These are phyloP conservation scores for Boechera divaricarpa DNA, from an alignment of 345 rosid genomes.

Conservation along the genomic window DNA sequence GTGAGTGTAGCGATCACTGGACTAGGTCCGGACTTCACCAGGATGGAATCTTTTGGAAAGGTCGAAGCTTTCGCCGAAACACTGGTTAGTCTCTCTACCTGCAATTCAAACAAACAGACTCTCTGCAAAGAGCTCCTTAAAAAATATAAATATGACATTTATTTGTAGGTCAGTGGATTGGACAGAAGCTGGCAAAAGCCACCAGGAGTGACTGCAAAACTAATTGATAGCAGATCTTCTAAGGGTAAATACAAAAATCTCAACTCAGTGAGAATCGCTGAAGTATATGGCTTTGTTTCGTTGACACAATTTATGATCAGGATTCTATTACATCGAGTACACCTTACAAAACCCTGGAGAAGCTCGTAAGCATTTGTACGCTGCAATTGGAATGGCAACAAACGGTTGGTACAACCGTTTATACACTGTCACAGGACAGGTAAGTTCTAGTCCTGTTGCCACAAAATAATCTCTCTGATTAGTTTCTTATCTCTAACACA, in stretches of 20 bases:
- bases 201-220: slow-evolving; percentile 82
- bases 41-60: slow-evolving; percentile 93
- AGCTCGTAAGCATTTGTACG: slow-evolving; percentile 64
- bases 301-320: slow-evolving; percentile 45
- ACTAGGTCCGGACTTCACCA: slow-evolving; percentile 89
- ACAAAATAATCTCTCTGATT: slow-evolving; percentile 9
- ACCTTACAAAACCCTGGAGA: slow-evolving; percentile 91
- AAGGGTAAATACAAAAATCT: slow-evolving; percentile 54
- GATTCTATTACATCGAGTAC: slow-evolving; percentile 89
- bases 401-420: slow-evolving; percentile 94
- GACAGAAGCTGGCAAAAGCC: slow-evolving; percentile 97
- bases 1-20: slow-evolving; percentile 62
- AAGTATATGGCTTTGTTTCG: slow-evolving; percentile 13
- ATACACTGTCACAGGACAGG: slow-evolving; percentile 93
- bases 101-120: neutral
- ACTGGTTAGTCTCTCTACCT: slow-evolving; percentile 54
- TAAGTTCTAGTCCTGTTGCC: slow-evolving; percentile 17
- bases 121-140: neutral
- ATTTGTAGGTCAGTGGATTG: slow-evolving; percentile 73
- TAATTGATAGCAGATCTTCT: slow-evolving; percentile 63
- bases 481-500: slow-evolving; percentile 1
- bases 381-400: slow-evolving; percentile 87
- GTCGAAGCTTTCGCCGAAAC: slow-evolving; percentile 91
- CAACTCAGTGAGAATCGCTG: neutral
- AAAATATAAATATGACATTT: neutral